Percentiles rank a stretch among this genome's conserved stretches.
These are phyloP conservation scores for Colletotrichum nymphaeae DNA, from an alignment of 2,329 filamentous ascomycete genomes.

Conservation along the genomic window DNA sequence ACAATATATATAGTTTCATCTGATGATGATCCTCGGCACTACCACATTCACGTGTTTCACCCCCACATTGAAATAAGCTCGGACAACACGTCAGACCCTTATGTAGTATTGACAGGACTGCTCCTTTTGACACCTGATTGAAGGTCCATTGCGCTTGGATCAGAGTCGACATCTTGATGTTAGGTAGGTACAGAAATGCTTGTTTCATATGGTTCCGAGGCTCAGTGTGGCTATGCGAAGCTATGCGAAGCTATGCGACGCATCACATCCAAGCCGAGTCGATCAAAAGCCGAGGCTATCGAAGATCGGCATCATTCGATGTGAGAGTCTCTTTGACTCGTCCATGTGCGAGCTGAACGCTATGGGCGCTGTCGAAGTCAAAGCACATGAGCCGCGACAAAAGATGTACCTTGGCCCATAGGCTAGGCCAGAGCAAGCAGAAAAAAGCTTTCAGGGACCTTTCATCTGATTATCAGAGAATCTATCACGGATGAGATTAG, in stretches of 20 bases:
- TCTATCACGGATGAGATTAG: neutral
- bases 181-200: neutral
- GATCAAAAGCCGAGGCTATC: neutral
- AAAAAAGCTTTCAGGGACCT: neutral
- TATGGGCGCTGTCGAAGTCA: neutral
- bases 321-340: neutral
- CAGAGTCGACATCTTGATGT: neutral
- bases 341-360: neutral
- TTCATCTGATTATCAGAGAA: neutral
- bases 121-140: neutral
- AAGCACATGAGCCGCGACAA: neutral
- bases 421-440: neutral
- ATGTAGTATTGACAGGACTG: neutral
- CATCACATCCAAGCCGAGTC: neutral
- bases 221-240: neutral
- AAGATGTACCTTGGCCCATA: neutral
- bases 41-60: conserved; percentile 23
- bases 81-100: neutral
- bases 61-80: neutral
- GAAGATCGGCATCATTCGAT: neutral
- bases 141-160: neutral
- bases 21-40: conserved; percentile 15
- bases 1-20: conserved; percentile 23
- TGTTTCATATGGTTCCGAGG: neutral
- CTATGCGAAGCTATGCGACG: no score